phyloP scores from a whole-genome alignment of 805 yeast species.

The Lachancea dasiensis region DNA sequence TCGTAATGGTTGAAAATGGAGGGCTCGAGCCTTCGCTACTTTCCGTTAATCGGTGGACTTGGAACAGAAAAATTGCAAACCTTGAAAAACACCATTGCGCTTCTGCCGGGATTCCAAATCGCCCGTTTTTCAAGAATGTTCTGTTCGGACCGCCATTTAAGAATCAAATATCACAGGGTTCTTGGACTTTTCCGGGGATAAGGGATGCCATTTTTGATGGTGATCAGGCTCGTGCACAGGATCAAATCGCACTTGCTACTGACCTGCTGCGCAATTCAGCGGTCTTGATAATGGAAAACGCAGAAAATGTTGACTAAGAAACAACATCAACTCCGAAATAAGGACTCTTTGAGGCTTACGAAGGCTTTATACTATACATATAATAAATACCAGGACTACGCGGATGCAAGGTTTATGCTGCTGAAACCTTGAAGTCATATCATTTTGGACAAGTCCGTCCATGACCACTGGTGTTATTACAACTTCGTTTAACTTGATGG shows the following conservation, averaged over 20 bases:
- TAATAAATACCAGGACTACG: too few species aligned
- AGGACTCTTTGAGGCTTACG: too few species aligned
- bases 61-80: slow-evolving; percentile 62
- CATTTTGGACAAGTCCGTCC: too few species aligned
- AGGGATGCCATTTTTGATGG: slow-evolving; percentile 55
- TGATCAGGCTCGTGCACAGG: slow-evolving; percentile 50
- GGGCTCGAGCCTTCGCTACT: slow-evolving; percentile 71
- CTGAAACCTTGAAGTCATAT: too few species aligned
- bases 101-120: slow-evolving; percentile 38
- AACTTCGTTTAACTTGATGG: slow-evolving; percentile 8
- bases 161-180: slow-evolving; percentile 46
- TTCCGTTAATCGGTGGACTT: slow-evolving; percentile 67
- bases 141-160: slow-evolving; percentile 63
- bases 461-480: too few species aligned
- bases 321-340: too few species aligned
- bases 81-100: slow-evolving; percentile 50
- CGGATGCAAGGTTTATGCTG: too few species aligned
- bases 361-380: too few species aligned
- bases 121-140: slow-evolving; percentile 63
- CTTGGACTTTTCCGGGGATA: slow-evolving; percentile 71
- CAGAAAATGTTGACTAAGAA: slow-evolving; percentile 4
- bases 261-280: slow-evolving; percentile 31
- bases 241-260: slow-evolving; percentile 43
- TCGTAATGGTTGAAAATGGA: slow-evolving; percentile 40
- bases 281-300: slow-evolving; percentile 27